Conservation (phyloP, 2,329 filamentous ascomycete species). For the Trichoderma citrinoviride region DNA sequence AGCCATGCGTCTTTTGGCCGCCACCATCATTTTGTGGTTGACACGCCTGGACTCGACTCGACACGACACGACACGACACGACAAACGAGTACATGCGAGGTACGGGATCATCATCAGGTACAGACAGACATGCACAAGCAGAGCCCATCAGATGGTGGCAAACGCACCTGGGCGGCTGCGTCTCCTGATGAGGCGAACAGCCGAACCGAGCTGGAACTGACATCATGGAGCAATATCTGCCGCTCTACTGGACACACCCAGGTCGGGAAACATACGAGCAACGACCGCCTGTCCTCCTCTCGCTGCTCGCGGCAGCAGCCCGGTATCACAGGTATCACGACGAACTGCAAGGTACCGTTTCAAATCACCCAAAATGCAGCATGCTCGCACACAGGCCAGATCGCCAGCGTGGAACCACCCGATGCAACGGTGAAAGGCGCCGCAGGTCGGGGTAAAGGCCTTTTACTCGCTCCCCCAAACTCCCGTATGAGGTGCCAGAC, state of each 20-base stretch:
- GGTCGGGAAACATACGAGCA: not conserved
- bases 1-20: conserved; percentile 33
- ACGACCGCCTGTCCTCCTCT: not conserved
- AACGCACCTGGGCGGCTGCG: no score
- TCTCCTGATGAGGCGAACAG: no score
- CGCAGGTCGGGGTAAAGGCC: conserved; percentile 15
- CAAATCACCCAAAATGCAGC: not conserved
- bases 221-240: no score
- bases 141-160: no score
- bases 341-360: conserved; percentile 22
- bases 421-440: conserved; percentile 19
- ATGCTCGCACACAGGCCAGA: conserved; percentile 17
- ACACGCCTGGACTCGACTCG: not conserved
- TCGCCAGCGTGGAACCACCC: conserved; percentile 22
- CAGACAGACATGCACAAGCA: no score
- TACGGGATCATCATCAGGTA: no score
- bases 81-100: not conserved
- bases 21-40: conserved; percentile 6
- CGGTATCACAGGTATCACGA: not conserved
- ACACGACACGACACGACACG: not conserved
- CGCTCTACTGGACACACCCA: not conserved
- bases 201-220: no score
- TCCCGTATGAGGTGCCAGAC: not conserved
- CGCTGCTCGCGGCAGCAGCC: not conserved
- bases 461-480: not conserved